Evolutionary conservation across 225 moss, liverwort and hornwort genomes (phyloP), one percentile per base, ranked within the genome.

Genomic region (Asterella californica): DNA sequence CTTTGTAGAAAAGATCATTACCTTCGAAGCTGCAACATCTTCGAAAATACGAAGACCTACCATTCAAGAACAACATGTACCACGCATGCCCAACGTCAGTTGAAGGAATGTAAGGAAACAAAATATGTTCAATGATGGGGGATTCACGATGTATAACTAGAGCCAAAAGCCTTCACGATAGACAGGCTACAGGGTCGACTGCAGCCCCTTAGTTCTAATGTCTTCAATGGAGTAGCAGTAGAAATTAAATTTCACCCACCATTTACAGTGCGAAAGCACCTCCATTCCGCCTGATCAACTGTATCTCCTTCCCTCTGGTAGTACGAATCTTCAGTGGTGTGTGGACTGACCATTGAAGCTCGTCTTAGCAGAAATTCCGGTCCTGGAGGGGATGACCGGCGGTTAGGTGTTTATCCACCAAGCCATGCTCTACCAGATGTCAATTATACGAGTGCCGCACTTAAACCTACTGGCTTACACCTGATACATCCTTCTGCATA

Each of bases 21-120:
- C 93, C 91, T 93, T 91, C 19, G 89, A 89, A 74, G 85, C 83
- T 79, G 91, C 83, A 50, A 83, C 72, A 81, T 93, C 93, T 88
- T 93, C 93, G 85, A 93, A 91, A 33, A 88, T 84, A 32, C 93
- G 90, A 76, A 93, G 91, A 80, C 93, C 93, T 93, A 76, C 29
- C 52, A 45, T 37, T 69, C 57, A 74, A 45, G 9, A 59, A 65
- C 50, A 59, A 52, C 15, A 63, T 37, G 12, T 18, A 59, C 21
- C 54, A 34, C 74, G 19, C 74, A 25, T 37, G 37, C 8, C 17
- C 29, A 50, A 49, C 15, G 33, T 74, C 74, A 74, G 21, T 1
- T 42, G 6, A 33, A 65, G 24, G 19, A 57, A 21, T 57, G 57
- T 24, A 21, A 57, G 42, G 19, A 57, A 21, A 21, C 42, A 42